phyloP scores from a whole-genome alignment of 805 yeast species.

The Scheffersomyces spartinae region DNA sequence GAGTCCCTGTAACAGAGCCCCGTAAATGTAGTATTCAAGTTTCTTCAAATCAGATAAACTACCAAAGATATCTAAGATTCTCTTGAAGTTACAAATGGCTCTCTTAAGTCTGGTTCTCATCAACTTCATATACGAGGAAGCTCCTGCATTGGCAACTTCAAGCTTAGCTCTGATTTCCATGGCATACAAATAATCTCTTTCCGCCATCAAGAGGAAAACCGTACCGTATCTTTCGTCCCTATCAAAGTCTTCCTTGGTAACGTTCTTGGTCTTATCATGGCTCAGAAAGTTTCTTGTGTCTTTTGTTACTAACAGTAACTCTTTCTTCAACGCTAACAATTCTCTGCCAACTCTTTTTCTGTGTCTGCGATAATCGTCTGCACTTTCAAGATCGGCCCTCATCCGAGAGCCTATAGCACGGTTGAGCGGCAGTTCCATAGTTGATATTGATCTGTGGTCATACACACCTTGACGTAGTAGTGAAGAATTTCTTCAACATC shows the following conservation, averaged over 20 bases:
- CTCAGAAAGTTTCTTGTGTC: conserved; percentile 53
- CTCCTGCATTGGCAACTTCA: conserved; percentile 39
- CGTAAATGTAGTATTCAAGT: conserved; percentile 23
- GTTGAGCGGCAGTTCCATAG: conserved; percentile 39
- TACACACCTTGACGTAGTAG: too few relatives aligned
- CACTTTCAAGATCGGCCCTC: conserved; percentile 49
- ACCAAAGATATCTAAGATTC: conserved; percentile 28
- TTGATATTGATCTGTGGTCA: too few relatives aligned
- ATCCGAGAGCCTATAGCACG: conserved; percentile 45
- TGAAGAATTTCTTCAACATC: too few relatives aligned
- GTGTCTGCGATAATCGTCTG: conserved; percentile 60
- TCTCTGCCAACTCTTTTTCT: conserved; percentile 51
- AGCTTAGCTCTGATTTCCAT: conserved; percentile 46
- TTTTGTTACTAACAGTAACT: conserved; percentile 47
- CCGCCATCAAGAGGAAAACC: conserved; percentile 56
- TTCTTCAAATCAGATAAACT: conserved; percentile 21
- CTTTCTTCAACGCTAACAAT: conserved; percentile 53
- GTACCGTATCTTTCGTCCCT: conserved; percentile 42
- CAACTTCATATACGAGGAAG: conserved; percentile 32
- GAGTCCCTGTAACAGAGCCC: conserved; percentile 42
- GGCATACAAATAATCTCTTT: conserved; percentile 64
- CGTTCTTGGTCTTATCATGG: conserved; percentile 34
- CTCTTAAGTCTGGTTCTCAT: conserved; percentile 58
- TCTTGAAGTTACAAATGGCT: conserved; percentile 35
- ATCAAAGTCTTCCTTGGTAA: conserved; percentile 38